A percentile compares a stretch with the other conserved stretches of the same genome.
phyloP scores from a whole-genome alignment of 2,329 filamentous ascomycete genomes.

The Colletotrichum higginsianum region DNA sequence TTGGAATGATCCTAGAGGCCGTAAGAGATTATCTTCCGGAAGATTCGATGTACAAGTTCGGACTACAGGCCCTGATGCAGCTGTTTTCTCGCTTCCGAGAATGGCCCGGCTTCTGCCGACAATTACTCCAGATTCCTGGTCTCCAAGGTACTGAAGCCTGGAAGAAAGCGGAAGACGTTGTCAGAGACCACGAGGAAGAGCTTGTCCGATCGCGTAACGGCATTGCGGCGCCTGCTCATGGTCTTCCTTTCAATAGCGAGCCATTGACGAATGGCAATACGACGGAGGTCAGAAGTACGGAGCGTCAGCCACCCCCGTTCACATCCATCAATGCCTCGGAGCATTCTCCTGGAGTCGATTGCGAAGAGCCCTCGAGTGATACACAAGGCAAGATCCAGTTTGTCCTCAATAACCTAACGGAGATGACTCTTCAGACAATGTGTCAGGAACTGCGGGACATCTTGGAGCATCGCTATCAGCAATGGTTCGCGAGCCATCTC shows the following conservation, averaged over 20 bases:
- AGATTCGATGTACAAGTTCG: slow-evolving; percentile 97
- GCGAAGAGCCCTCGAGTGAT: slow-evolving; percentile 87
- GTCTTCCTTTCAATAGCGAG: slow-evolving; percentile 60
- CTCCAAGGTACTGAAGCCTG: slow-evolving; percentile 89
- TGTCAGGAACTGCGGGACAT: slow-evolving; percentile 85
- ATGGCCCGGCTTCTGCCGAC: slow-evolving; percentile 95
- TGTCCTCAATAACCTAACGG: slow-evolving; percentile 95
- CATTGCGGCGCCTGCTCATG: slow-evolving; percentile 53
- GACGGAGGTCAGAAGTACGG: slow-evolving; percentile 72
- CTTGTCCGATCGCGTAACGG: slow-evolving; percentile 70
- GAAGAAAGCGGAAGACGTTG: slow-evolving; percentile 85
- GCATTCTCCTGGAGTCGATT: slow-evolving; percentile 73
- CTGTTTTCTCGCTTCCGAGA: slow-evolving; percentile 86
- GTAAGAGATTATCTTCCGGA: slow-evolving; percentile 88
- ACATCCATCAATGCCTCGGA: slow-evolving; percentile 83
- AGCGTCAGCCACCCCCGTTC: slow-evolving; percentile 80
- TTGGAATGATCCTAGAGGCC: slow-evolving; percentile 98
- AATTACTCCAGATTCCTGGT: slow-evolving; percentile 85
- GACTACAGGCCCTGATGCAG: slow-evolving; percentile 93
- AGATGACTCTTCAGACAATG: slow-evolving; percentile 88
- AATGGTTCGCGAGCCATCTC: slow-evolving; percentile 96
- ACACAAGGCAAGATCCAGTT: slow-evolving; percentile 95
- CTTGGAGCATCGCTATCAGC: slow-evolving; percentile 85
- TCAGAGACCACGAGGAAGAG: slow-evolving; percentile 77
- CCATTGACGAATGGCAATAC: slow-evolving; percentile 78